Evolutionary conservation across 768 basidiomycete species (phyloP), one percentile per base, ranked within the genome.

Genomic region (Trametes coccinea): DNA sequence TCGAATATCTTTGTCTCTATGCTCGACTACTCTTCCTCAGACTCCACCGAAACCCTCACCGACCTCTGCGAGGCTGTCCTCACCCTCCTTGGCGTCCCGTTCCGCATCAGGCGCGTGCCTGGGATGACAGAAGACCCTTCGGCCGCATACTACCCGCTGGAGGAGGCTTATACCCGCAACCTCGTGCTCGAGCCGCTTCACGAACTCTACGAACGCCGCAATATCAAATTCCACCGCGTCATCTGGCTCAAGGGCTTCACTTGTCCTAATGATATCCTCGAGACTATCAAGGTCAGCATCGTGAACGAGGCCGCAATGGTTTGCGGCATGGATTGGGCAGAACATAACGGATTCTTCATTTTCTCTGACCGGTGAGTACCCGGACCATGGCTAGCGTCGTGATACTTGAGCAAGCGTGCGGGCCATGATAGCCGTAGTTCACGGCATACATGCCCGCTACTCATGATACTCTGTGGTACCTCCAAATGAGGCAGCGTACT

Each of bases 251-350:
- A 98, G 71, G 97, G 97, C 0, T 99, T 99, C 73, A 98, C 97
- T 0, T 99, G 97, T 71, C 97, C 97, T 2, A 96, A 94, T 70
- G 97, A 99, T 73, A 95, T 99, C 50, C 79, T 99, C 53, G 97
- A 99, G 76, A 96, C 92, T 27, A 86, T 98, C 71, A 88, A 95
- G 64, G 89, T 98, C 62, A 93, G 90, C 72, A 82, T 90, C 66
- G 83, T 84, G 34, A 99, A 98, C 71, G 86, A 95, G 66, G 97
- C 97, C 2, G 93, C 95, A 0, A 93, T 99, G 93, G 94, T 98
- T 2, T 98, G 97, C 71, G 96, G 95, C n/a, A 98, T 98, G 96
- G 97, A 99, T 71, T 99, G 97, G 97, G 96, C 95, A 10, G 95
- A 99, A 74, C 91, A 95, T 69, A 92, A 94, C 65, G 95, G 95